These are phyloP conservation scores for Curvularia spicifera DNA, from an alignment of 2,329 filamentous ascomycete species.

Conservation along the genomic window DNA sequence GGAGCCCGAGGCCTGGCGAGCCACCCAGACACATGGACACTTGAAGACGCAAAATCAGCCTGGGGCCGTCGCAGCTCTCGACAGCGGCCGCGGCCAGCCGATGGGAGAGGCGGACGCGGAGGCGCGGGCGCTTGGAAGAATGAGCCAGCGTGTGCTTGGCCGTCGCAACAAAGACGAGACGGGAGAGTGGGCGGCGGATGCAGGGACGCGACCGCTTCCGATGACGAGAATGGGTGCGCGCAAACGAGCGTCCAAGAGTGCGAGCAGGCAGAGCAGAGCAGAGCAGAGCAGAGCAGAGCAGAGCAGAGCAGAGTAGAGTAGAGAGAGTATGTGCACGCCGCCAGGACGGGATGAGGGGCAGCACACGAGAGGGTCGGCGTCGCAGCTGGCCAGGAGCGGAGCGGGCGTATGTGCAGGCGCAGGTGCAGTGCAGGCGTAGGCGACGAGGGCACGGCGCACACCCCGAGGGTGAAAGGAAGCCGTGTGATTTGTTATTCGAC, in stretches of 20 bases:
- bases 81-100: background rate
- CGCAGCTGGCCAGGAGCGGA: too few species aligned
- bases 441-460: too few species aligned
- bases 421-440: too few species aligned
- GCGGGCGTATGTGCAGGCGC: too few species aligned
- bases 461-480: too few species aligned
- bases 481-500: background rate
- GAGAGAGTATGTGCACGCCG: background rate
- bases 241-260: background rate
- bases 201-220: constrained; percentile 12
- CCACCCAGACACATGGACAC: background rate
- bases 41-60: background rate
- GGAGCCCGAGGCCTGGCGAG: background rate
- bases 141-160: constrained; percentile 16
- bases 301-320: background rate
- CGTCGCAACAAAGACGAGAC: constrained; percentile 25
- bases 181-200: constrained; percentile 11
- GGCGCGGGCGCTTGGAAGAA: constrained; percentile 25
- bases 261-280: background rate
- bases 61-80: background rate
- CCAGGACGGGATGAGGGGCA: constrained; percentile 9
- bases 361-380: background rate
- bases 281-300: background rate
- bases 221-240: background rate
- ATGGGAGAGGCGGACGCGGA: constrained; percentile 12